Percentiles rank a stretch among this genome's conserved stretches.
These are phyloP conservation scores for Chrysoporthe cubensis DNA, from an alignment of 2,329 filamentous ascomycete species.

Conservation along the genomic window DNA sequence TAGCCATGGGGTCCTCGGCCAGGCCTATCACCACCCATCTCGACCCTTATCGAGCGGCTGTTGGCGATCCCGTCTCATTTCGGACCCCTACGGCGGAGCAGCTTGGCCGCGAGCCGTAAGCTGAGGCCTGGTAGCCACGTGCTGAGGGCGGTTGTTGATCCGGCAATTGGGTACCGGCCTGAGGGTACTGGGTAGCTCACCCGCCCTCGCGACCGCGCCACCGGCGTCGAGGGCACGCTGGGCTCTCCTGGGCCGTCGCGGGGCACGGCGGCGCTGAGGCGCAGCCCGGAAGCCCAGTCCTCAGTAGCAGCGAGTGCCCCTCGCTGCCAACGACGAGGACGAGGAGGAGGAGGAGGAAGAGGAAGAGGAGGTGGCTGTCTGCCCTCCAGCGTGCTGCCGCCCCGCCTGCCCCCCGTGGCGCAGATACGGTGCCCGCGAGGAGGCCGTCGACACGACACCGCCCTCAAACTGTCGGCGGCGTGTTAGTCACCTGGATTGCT, in stretches of 20 bases:
- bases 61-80: not conserved
- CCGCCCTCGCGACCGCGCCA: not conserved
- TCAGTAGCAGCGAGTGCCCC: no score
- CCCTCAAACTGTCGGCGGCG: not conserved
- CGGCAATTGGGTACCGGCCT: not conserved
- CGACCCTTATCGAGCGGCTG: not conserved
- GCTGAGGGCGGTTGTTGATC: not conserved
- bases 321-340: no score
- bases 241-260: not conserved
- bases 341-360: no score
- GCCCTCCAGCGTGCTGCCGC: no score
- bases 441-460: not conserved
- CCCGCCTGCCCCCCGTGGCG: not conserved
- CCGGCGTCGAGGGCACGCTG: not conserved
- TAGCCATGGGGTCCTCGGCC: not conserved
- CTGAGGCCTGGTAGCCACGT: not conserved
- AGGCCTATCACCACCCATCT: not conserved
- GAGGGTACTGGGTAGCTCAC: not conserved
- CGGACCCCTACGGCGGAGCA: constrained; percentile 1
- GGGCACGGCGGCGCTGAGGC: no score
- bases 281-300: no score
- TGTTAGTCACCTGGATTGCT: not conserved
- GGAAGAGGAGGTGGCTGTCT: no score
- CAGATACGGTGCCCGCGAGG: not conserved
- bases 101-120: not conserved